Evolutionary conservation across 352 stramenopile genomes (phyloP).

Genomic region (Phytophthora megakarya): DNA sequence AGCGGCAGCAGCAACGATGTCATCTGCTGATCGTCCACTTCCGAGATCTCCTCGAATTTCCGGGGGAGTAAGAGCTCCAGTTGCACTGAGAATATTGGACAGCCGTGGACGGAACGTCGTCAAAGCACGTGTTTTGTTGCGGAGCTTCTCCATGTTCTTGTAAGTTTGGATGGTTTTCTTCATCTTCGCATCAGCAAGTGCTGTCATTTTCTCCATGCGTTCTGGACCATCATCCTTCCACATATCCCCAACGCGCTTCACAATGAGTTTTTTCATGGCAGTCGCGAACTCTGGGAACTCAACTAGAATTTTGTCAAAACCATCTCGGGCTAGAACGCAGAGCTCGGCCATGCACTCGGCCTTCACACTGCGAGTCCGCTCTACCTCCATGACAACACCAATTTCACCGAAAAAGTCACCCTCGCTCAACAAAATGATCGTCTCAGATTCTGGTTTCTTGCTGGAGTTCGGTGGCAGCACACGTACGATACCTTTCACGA

Average conservation of each 20-base stretch:
- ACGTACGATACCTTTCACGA: constrained; percentile 69
- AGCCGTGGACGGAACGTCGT: constrained; percentile 32
- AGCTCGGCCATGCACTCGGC: constrained; percentile 73
- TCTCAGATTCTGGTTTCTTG: constrained; percentile 30
- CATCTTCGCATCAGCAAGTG: constrained; percentile 65
- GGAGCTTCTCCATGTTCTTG: constrained; percentile 52
- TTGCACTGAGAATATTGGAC: constrained; percentile 34
- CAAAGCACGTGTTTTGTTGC: constrained; percentile 40
- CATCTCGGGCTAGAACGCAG: constrained; percentile 60
- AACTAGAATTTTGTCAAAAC: constrained; percentile 71
- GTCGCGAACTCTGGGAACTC: constrained; percentile 76
- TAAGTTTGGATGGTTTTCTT: constrained; percentile 58
- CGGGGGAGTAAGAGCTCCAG: constrained; percentile 8
- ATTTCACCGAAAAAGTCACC: constrained; percentile 75
- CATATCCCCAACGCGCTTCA: constrained; percentile 72
- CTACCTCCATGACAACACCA: constrained; percentile 68
- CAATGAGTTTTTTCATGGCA: constrained; percentile 72
- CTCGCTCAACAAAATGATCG: constrained; percentile 63
- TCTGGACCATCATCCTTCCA: constrained; percentile 47
- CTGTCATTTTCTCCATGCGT: constrained; percentile 70
- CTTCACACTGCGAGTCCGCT: constrained; percentile 63
- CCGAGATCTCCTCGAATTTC: constrained; percentile 8
- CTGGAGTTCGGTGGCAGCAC: constrained; percentile 52
- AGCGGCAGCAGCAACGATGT: constrained; percentile 19
- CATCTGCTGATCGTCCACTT: constrained; percentile 8